A percentile compares a stretch with the other conserved stretches of the same genome.
phyloP scores from a whole-genome alignment of 257 asterid genomes.

The Lycium barbarum region DNA sequence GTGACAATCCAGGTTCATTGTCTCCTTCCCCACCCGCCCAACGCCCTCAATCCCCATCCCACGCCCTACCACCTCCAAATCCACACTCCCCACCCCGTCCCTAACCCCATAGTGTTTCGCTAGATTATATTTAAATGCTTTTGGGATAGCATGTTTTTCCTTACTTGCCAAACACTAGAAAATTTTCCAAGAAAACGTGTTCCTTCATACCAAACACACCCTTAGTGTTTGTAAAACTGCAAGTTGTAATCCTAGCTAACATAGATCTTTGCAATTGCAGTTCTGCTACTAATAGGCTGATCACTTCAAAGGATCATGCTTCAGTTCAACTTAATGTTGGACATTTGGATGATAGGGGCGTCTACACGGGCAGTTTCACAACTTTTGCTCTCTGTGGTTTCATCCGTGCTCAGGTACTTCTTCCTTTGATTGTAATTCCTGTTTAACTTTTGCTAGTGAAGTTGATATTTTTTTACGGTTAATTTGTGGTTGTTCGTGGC shows the following conservation, averaged over 20 bases:
- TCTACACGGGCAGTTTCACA: conserved; percentile 64
- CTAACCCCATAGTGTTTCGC: no score
- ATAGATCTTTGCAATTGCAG: conserved; percentile 47
- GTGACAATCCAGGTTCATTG: no score
- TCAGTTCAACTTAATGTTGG: conserved; percentile 86
- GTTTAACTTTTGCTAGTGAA: not conserved
- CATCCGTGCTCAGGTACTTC: conserved; percentile 78
- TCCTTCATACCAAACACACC: no score
- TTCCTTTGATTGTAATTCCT: not conserved
- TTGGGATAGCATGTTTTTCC: no score
- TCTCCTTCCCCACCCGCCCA: no score
- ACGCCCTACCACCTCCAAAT: no score
- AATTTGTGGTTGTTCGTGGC: not conserved
- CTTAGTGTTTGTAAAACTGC: not conserved
- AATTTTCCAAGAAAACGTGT: no score
- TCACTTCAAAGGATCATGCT: conserved; percentile 92
- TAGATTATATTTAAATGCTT: no score
- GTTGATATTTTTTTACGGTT: not conserved
- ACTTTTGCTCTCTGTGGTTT: conserved; percentile 92
- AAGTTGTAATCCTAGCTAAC: not conserved
- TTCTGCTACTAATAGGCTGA: conserved; percentile 87
- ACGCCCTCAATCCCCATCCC: no score
- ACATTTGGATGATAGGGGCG: conserved; percentile 78
- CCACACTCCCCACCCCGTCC: no score
- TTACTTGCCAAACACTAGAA: no score